Base-by-base conservation (phyloP, 805 yeast species). In the Yamadazyma olivae region DNA sequence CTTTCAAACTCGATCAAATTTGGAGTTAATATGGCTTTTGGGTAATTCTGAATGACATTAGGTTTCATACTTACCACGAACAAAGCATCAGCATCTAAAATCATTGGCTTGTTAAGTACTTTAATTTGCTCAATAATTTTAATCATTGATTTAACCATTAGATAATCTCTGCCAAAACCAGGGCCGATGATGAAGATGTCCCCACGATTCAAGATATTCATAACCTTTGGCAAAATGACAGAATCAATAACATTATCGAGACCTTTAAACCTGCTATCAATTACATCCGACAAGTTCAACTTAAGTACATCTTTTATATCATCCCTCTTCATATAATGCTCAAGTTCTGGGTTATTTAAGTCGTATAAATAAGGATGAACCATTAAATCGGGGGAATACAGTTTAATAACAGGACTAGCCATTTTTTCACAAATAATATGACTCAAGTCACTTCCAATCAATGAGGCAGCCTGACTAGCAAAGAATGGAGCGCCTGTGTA, bases 401-500 rank as follows among this genome's bases (percentile, higher is more conserved):
- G 62, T 59, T 91, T 91, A 52, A 91, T 88, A 5, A 87, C 81
- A 0, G 82, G 62, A 0, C 86, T 90, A 1, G 97, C 97, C 20
- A 66, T 61, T 33, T 64, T 58, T 46, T 88, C 95, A 62, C 98
- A 93, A n/a, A 93, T 71, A 7, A 91, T 73, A 58, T 91, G 98
- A 24, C 91, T 75, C 64, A 93, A 68, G 55, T 91, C 99, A 35
- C 89, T 82, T 1, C 99, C 99, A 33, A 83, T 71, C 24, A 83
- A 61, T 2, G 95, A 85, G 1, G 95, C 77, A 1, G 96, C 84
- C 55, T 84, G 83, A 4, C 95, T 84, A 23, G 95, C 75, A 57
- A 93, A 93, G 59, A 71, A 93, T 2, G 98, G 98, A 0, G 99
- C 99, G 0, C 99, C 99, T 0, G 97, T 90, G 56, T 89, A 91